Evolutionary conservation across 23 red algal species (phyloP).

Genomic region (Gracilaria vermiculophylla): DNA sequence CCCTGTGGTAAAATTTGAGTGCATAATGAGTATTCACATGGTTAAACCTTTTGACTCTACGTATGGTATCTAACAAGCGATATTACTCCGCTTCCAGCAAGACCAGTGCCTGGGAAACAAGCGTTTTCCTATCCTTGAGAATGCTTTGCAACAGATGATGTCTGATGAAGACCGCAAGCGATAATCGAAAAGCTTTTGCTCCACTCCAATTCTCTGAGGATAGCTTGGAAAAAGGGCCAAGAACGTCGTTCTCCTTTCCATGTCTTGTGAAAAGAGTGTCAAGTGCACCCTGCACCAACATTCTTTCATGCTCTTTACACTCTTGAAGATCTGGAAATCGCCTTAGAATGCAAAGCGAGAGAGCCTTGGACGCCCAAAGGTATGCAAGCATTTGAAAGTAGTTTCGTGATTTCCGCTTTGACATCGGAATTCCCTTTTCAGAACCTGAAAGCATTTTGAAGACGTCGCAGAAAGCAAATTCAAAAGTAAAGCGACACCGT

Average conservation of each 20-base stretch:
- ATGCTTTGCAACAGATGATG: background rate
- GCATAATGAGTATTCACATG: background rate
- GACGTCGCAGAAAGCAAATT: constrained; percentile 61
- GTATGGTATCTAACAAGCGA: background rate
- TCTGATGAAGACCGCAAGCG: constrained; percentile 23
- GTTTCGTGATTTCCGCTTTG: constrained; percentile 21
- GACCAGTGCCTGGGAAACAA: background rate
- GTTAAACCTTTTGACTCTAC: background rate
- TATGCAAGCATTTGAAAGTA: constrained; percentile 30
- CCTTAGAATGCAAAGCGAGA: constrained; percentile 30
- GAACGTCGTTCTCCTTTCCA: background rate
- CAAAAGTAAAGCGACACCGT: constrained; percentile 28
- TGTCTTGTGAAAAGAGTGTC: constrained; percentile 35
- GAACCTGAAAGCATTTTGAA: constrained; percentile 19
- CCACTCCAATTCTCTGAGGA: constrained; percentile 40
- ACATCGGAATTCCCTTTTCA: constrained; percentile 22
- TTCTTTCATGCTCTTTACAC: constrained; percentile 21
- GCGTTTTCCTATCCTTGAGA: background rate
- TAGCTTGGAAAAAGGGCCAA: constrained; percentile 22
- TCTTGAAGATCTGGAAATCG: constrained; percentile 31
- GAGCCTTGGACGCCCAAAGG: constrained; percentile 23
- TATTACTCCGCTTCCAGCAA: background rate
- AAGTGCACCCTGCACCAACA: background rate
- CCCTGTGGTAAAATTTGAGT: background rate
- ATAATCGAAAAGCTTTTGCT: constrained; percentile 39